phyloP scores from a whole-genome alignment of 306 rosid genomes.

The Quercus robur region DNA sequence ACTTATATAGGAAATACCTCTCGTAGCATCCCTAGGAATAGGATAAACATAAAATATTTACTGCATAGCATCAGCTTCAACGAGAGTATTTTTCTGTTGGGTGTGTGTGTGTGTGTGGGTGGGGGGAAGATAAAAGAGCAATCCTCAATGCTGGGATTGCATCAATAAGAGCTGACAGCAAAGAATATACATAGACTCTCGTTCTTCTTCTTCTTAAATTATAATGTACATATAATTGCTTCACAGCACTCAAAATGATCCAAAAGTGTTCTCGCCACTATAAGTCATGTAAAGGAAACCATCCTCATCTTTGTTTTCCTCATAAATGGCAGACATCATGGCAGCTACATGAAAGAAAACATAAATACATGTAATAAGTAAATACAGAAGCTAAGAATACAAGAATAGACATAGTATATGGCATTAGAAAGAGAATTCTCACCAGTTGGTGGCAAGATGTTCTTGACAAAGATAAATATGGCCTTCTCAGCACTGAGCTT shows the following conservation, averaged over 20 bases:
- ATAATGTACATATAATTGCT: constrained; percentile 21
- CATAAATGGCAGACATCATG: constrained; percentile 87
- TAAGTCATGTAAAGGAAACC: constrained; percentile 91
- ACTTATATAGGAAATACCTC: not conserved
- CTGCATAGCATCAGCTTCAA: constrained; percentile 1
- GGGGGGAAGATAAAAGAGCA: not conserved
- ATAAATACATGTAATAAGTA: not conserved
- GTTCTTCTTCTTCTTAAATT: not conserved
- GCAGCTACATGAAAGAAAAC: constrained; percentile 59
- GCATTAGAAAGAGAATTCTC: constrained; percentile 4
- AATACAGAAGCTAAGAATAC: not conserved
- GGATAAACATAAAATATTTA: constrained; percentile 18
- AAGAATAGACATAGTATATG: not conserved
- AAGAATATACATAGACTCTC: constrained; percentile 25
- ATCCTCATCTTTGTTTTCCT: constrained; percentile 85
- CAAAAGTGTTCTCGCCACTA: constrained; percentile 89
- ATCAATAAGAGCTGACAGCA: constrained; percentile 11
- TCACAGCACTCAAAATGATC: constrained; percentile 24
- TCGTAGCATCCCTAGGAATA: not conserved
- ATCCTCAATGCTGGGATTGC: not conserved
- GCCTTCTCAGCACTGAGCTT: constrained; percentile 87
- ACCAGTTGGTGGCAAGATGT: constrained; percentile 85
- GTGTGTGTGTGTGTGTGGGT: too few species aligned
- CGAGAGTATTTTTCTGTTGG: not conserved
- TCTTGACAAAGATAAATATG: constrained; percentile 79